These are phyloP conservation scores for Silybum marianum DNA, from an alignment of 129 eudicot genomes.

Conservation along the genomic window DNA sequence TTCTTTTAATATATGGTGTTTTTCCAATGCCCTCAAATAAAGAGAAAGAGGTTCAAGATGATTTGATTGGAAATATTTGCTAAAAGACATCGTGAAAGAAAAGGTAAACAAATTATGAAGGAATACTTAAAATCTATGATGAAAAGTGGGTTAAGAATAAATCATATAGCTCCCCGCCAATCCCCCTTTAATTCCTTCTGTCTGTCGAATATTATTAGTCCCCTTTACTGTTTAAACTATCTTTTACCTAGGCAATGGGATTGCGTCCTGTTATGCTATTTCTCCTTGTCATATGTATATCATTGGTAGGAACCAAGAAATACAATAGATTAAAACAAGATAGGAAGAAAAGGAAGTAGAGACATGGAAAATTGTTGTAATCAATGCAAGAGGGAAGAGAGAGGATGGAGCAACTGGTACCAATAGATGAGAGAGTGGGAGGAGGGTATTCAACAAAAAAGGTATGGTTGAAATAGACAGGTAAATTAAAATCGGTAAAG, in stretches of 20 bases:
- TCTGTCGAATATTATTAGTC: neutral
- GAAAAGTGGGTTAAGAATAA: neutral
- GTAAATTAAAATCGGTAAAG: neutral
- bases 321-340: neutral
- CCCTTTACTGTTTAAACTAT: constrained; percentile 14
- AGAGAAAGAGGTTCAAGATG: neutral
- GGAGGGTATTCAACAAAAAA: neutral
- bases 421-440: neutral
- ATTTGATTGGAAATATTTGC: neutral
- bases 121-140: neutral
- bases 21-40: neutral
- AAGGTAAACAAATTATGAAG: neutral
- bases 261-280: neutral
- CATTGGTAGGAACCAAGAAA: neutral
- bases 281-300: neutral
- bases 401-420: neutral
- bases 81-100: neutral
- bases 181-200: neutral
- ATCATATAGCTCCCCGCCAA: neutral
- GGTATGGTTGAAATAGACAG: neutral
- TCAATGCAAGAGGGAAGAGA: neutral
- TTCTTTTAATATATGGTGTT: neutral
- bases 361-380: neutral
- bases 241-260: constrained; percentile 5
- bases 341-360: neutral